A percentile compares a stretch with the other conserved stretches of the same genome.
Evolutionary conservation across 116 monocot genomes (phyloP).

Genomic region (Papilionanthe hybrid): DNA sequence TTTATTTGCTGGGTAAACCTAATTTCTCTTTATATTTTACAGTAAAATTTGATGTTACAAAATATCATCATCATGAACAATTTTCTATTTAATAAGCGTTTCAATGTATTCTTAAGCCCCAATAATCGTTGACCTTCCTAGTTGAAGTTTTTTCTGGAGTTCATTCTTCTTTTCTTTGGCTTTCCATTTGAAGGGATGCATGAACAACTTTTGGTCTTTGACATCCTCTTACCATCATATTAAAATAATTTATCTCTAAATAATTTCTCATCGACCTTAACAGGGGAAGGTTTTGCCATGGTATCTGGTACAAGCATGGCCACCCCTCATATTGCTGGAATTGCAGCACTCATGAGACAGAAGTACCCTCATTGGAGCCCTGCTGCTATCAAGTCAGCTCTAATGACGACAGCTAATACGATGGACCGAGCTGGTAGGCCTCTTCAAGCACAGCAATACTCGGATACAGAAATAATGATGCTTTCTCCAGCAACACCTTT

Average conservation of each 20-base stretch:
- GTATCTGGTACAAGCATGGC: slow-evolving; percentile 98
- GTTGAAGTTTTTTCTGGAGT: too few relatives aligned
- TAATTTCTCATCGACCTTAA: background rate
- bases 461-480: slow-evolving; percentile 47
- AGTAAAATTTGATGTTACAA: background rate
- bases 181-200: background rate
- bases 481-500: slow-evolving; percentile 74
- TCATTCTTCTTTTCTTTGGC: too few relatives aligned
- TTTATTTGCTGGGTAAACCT: background rate
- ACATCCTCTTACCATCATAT: background rate
- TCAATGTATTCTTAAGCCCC: background rate
- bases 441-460: slow-evolving; percentile 76
- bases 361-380: slow-evolving; percentile 84
- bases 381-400: slow-evolving; percentile 84
- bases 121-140: background rate
- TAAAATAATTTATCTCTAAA: background rate
- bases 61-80: background rate
- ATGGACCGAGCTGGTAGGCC: slow-evolving; percentile 58
- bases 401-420: slow-evolving; percentile 84
- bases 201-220: background rate
- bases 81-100: background rate
- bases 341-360: slow-evolving; percentile 91
- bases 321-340: slow-evolving; percentile 93
- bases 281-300: slow-evolving; percentile 96
- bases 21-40: background rate